phyloP scores from a whole-genome alignment of 352 stramenopile species.

The Phytophthora multivora region DNA sequence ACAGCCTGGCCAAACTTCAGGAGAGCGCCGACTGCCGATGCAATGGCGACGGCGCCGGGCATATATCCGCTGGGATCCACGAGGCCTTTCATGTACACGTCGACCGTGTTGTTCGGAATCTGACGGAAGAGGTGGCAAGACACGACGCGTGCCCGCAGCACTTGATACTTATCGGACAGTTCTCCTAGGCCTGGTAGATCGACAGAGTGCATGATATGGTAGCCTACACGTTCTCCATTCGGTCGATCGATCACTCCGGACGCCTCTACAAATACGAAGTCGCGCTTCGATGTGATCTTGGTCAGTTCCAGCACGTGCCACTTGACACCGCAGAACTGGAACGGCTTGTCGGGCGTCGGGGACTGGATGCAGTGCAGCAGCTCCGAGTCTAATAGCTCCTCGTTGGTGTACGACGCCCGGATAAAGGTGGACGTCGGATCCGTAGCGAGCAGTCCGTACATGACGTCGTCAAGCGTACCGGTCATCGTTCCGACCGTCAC shows the following conservation, averaged over 20 bases:
- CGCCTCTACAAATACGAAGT: conserved; percentile 69
- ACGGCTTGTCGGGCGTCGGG: conserved; percentile 42
- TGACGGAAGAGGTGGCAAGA: conserved; percentile 58
- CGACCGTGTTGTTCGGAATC: conserved; percentile 34
- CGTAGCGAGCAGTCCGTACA: conserved; percentile 49
- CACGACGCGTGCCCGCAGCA: conserved; percentile 48
- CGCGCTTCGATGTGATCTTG: conserved; percentile 56
- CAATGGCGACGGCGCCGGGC: conserved; percentile 43
- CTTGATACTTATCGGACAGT: conserved; percentile 58
- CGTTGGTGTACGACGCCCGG: conserved; percentile 41
- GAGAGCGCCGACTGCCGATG: conserved; percentile 44
- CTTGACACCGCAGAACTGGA: conserved; percentile 55
- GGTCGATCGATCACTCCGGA: conserved; percentile 37
- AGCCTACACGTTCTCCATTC: conserved; percentile 53
- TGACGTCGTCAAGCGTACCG: conserved; percentile 57
- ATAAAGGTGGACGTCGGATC: conserved; percentile 38
- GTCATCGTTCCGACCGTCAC: conserved; percentile 45
- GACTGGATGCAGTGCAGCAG: conserved; percentile 44
- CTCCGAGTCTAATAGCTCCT: conserved; percentile 42
- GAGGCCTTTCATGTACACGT: conserved; percentile 58
- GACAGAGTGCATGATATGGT: conserved; percentile 67
- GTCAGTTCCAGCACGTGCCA: conserved; percentile 42
- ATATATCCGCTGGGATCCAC: conserved; percentile 51
- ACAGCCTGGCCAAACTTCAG: conserved; percentile 38
- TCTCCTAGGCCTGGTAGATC: conserved; percentile 46